phyloP scores from a whole-genome alignment of 306 rosid genomes.

The Vigna nakashimae region DNA sequence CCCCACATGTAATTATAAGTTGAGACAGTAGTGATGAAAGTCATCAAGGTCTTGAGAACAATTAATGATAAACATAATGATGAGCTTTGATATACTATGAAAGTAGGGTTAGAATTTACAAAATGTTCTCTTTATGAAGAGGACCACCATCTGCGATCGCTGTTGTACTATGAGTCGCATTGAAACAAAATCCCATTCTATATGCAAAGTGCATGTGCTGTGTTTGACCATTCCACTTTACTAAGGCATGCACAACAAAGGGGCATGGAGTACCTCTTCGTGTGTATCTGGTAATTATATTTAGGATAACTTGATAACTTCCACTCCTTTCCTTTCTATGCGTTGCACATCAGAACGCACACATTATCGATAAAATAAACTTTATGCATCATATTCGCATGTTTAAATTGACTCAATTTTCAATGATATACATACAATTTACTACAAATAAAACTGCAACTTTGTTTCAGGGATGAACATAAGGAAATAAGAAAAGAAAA shows the following conservation, averaged over 20 bases:
- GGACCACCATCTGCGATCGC: constrained; percentile 42
- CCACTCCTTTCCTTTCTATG: not conserved
- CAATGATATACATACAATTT: not conserved
- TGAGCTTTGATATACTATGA: constrained; percentile 19
- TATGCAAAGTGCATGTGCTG: constrained; percentile 41
- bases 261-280: not conserved
- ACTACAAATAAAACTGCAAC: not conserved
- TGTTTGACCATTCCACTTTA: constrained; percentile 34
- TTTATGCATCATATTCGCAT: not conserved
- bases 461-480: not conserved
- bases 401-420: not conserved
- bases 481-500: not conserved
- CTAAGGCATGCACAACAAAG: not conserved
- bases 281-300: not conserved
- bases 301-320: not conserved
- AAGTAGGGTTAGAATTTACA: constrained; percentile 31
- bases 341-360: not conserved
- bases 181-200: constrained; percentile 31
- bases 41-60: constrained; percentile 10
- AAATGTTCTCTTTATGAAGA: constrained; percentile 6
- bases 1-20: not conserved
- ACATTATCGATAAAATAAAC: not conserved
- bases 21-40: constrained; percentile 31
- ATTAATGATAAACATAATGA: constrained; percentile 30
- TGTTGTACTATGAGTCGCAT: constrained; percentile 32